These are phyloP conservation scores for Sarocladium oryzae DNA, from an alignment of 2,329 filamentous ascomycete species.

Conservation along the genomic window DNA sequence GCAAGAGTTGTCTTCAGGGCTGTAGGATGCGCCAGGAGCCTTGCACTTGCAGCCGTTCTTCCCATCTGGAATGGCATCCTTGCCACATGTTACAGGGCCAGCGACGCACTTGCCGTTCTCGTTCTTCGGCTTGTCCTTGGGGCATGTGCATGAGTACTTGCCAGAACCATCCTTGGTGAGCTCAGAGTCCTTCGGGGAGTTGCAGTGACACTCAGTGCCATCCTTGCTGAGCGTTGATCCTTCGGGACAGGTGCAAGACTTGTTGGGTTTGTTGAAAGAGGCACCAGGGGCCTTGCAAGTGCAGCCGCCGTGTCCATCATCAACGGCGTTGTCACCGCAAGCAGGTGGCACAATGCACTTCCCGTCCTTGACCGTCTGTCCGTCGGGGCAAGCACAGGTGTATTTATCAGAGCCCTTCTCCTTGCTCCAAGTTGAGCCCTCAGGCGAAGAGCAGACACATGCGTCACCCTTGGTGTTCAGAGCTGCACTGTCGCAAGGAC, in stretches of 20 bases:
- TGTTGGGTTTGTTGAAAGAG: neutral
- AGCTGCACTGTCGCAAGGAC: neutral
- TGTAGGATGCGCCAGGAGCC: neutral
- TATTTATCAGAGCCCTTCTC: neutral
- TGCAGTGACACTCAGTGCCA: neutral
- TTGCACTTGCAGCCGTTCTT: neutral
- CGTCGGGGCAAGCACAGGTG: neutral
- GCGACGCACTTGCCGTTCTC: neutral
- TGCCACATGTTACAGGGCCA: neutral
- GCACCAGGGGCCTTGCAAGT: conserved; percentile 1
- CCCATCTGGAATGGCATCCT: neutral
- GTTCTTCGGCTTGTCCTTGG: neutral
- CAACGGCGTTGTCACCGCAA: neutral
- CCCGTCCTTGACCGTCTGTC: neutral
- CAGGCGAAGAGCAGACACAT: neutral
- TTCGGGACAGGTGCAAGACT: neutral
- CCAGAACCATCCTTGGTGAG: neutral
- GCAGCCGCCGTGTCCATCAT: neutral
- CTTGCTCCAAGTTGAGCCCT: neutral
- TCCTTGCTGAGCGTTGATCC: neutral
- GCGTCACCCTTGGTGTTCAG: neutral
- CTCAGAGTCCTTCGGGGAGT: neutral
- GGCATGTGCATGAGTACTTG: neutral
- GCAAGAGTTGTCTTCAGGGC: neutral
- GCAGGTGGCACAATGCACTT: neutral